phyloP scores from a whole-genome alignment of 768 basidiomycete genomes.

The Mycena galericulata region DNA sequence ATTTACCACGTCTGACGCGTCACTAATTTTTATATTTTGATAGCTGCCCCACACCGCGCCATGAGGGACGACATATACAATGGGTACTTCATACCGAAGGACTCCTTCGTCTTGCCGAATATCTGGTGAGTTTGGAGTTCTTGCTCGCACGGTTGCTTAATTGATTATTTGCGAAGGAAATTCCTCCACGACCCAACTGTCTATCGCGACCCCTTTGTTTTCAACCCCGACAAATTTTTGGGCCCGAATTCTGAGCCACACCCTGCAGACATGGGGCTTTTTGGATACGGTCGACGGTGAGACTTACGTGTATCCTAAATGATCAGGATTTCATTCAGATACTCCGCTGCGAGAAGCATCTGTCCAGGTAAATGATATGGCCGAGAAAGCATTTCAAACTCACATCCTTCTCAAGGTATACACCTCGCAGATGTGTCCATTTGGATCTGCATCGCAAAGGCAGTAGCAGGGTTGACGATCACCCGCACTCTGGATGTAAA shows the following conservation, averaged over 20 bases:
- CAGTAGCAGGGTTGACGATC: conserved; percentile 38
- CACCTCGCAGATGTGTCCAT: conserved; percentile 38
- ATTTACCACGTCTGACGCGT: not conserved
- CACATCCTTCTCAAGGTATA: not conserved
- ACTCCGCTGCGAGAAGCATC: not conserved
- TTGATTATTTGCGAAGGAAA: conserved; percentile 28
- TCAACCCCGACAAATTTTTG: conserved; percentile 48
- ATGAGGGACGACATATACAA: conserved; percentile 45
- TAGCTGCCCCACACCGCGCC: conserved; percentile 41
- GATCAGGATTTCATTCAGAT: not conserved
- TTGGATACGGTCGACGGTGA: conserved; percentile 44
- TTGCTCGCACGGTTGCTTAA: not conserved
- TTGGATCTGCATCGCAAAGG: conserved; percentile 35
- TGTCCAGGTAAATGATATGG: conserved; percentile 10
- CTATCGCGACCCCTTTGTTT: conserved; percentile 46
- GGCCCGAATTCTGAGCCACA: conserved; percentile 34
- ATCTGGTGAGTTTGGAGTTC: conserved; percentile 28
- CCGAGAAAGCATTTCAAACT: not conserved
- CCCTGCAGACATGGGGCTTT: conserved; percentile 38
- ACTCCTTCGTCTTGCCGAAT: conserved; percentile 36
- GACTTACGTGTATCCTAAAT: not conserved
- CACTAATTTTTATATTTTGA: not conserved
- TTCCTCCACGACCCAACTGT: conserved; percentile 46
- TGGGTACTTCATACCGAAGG: conserved; percentile 49
- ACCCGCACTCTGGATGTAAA: conserved; percentile 34